Evolutionary conservation across 805 yeast species (phyloP).

Genomic region (Saturnispora besseyi): DNA sequence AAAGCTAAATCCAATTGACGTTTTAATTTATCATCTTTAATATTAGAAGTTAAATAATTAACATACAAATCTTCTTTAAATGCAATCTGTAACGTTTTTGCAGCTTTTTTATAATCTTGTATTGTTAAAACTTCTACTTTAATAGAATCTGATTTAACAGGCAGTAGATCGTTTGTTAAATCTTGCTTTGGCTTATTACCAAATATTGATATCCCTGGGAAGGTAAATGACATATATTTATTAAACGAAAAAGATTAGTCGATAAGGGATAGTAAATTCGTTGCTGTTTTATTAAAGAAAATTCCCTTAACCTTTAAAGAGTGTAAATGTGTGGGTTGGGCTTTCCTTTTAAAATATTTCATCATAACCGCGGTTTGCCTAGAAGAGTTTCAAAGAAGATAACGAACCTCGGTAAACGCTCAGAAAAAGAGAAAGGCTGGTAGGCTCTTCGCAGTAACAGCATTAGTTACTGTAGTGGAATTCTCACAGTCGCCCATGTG

Average conservation of each 20-base stretch:
- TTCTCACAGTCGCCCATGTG: too few relatives aligned
- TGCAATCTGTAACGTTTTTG: slow-evolving; percentile 43
- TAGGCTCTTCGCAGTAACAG: too few relatives aligned
- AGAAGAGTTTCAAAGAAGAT: not conserved
- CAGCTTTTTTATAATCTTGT: slow-evolving; percentile 45
- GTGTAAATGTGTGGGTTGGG: not conserved
- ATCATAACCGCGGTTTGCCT: not conserved
- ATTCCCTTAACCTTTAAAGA: not conserved
- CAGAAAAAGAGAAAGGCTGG: not conserved
- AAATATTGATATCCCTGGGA: slow-evolving; percentile 1
- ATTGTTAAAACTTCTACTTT: slow-evolving; percentile 27
- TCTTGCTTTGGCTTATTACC: not conserved
- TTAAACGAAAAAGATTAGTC: not conserved
- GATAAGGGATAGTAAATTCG: too few relatives aligned
- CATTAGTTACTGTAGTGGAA: too few relatives aligned
- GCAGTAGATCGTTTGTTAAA: slow-evolving; percentile 1
- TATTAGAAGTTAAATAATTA: slow-evolving; percentile 38
- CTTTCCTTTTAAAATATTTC: not conserved
- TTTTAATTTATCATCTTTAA: slow-evolving; percentile 28
- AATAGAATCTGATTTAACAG: slow-evolving; percentile 9
- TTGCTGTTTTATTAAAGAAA: too few relatives aligned
- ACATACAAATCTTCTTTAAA: slow-evolving; percentile 49
- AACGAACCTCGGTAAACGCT: not conserved
- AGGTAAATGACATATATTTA: slow-evolving; percentile 3
- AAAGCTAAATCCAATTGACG: slow-evolving; percentile 38